Base-by-base conservation (phyloP, 75 land plant genomes). In the Cupressus sempervirens region DNA sequence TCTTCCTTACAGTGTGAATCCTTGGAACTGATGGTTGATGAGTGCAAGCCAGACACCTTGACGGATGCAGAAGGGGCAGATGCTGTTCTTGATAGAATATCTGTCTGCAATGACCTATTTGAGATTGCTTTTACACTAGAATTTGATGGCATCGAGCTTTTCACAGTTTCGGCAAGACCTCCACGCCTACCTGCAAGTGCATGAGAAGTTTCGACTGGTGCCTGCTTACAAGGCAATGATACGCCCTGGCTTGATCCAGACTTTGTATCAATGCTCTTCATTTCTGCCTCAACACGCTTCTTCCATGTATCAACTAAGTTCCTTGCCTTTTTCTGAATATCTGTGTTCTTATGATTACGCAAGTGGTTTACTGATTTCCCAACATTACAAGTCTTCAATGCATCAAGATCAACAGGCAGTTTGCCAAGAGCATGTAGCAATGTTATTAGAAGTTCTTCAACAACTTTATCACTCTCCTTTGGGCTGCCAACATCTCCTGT, bases 301-400 rank as follows among this genome's bases (percentile, higher is more conserved):
- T 94, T 94, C 99, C 99, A 98, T 38, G 91, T 94, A 54, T 98
- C 99, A 83, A 98, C 97, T 70, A 98, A 87, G 85, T 93, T 94
- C 50, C 95, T 91, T 36, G 99, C 95, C 88, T 94, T 98, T 85
- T 90, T 98, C 93, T 98, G 99, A 83, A 98, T 95, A 75, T 98
- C 99, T 67, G 84, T 65, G 74, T 96, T 98, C 80, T 92, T 96
- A 88, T 98, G 97, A 65, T 88, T 85, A 30, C 93, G 90, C 76
- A 98, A 87, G 86, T 93, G 83, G 82, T 98, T 98, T 68, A 94
- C 95, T 34, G 95, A 94, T 75, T 93, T 94, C 29, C 95, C 95
- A 52, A 94, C 90, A 48, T 81, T 83, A 82, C 91, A 93, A n/a
- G 94, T 86, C 85, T 93, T 91, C 84, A 94, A 67, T 6, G 91